Evolutionary conservation across 2,329 filamentous ascomycete species (phyloP), one percentile per base, ranked within the genome.

Genomic region (Fusarium algeriense): DNA sequence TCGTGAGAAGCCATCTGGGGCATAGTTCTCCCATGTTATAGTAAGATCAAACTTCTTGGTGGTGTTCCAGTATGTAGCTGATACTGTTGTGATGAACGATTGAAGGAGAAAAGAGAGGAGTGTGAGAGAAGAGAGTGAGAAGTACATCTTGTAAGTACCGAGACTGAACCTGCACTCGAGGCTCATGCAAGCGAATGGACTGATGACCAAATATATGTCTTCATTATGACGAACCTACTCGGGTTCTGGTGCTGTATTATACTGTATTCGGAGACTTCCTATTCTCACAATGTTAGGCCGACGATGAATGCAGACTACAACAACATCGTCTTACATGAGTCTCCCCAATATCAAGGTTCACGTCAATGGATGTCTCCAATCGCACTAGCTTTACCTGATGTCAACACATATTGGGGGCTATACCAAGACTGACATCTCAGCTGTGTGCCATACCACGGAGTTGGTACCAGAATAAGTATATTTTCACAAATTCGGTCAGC

Each of bases 1-100:
- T 15, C 83, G 78, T 1, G 77, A 63, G 60, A 82, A 80, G 28
- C 88, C 87, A 77, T 85, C 82, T 0, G 84, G 84, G 0, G 81
- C 79, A 35, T 80, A 58, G 2, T 76, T 73, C 23, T 80, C 79
- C 80, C 81, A 84, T 8, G 82, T 82, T 32, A 82, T 43, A 6
- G 60, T 69, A 3, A 81, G 69, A 28, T 77, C 73, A 40, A 79
- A 81, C 9, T 69, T 60, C 44, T 69, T 76, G 6, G 60, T 69
- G 7, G 49, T 65, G 2, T 64, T 63, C 45, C 53, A 53, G 41
- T 64, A 44, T 3, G 44, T 67, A 12, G 70, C 69, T 28, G 58
- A 20, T 9, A 63, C 66, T 1, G 56, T 45, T 0, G 38, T 35
- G 9, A 73, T 43, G 12, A 68, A 28, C 19, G 43, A 56, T 10